Evolutionary conservation across 768 basidiomycete genomes (phyloP).

Genomic region (Cyclocybe aegerita): DNA sequence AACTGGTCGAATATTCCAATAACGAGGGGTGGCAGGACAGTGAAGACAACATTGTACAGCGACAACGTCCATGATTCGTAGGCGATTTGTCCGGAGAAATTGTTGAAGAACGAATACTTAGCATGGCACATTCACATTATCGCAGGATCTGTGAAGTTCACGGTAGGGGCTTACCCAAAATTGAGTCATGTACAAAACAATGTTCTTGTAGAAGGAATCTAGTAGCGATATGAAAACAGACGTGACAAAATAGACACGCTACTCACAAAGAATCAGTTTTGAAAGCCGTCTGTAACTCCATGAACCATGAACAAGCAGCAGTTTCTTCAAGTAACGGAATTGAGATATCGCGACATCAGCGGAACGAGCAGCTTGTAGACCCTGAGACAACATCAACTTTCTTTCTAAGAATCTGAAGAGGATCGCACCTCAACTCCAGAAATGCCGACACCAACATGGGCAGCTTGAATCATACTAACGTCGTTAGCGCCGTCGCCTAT

Average conservation of each 20-base stretch:
- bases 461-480: conserved; percentile 99
- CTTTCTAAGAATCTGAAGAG: neutral
- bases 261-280: conserved; percentile 91
- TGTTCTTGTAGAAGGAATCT: conserved; percentile 99
- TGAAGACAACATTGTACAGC: conserved; percentile 95
- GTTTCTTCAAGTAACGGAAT: conserved; percentile 92
- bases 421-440: conserved; percentile 86
- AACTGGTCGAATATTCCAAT: conserved; percentile 99
- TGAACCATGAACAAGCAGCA: conserved; percentile 94
- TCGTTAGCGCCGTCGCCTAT: conserved; percentile 99
- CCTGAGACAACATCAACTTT: conserved; percentile 41
- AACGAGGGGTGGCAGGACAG: conserved; percentile 92
- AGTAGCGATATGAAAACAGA: neutral
- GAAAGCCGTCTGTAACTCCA: conserved; percentile 98
- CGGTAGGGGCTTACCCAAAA: conserved; percentile 73
- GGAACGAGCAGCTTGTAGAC: conserved; percentile 96
- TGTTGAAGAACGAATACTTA: conserved; percentile 99
- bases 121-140: neutral
- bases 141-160: neutral
- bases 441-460: conserved; percentile 96
- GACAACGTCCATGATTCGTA: conserved; percentile 99
- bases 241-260: conserved; percentile 9
- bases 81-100: conserved; percentile 97
- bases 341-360: conserved; percentile 98
- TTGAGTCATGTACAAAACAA: conserved; percentile 96